These are phyloP conservation scores for Amanita thiersii DNA, from an alignment of 768 basidiomycete genomes.

Conservation along the genomic window DNA sequence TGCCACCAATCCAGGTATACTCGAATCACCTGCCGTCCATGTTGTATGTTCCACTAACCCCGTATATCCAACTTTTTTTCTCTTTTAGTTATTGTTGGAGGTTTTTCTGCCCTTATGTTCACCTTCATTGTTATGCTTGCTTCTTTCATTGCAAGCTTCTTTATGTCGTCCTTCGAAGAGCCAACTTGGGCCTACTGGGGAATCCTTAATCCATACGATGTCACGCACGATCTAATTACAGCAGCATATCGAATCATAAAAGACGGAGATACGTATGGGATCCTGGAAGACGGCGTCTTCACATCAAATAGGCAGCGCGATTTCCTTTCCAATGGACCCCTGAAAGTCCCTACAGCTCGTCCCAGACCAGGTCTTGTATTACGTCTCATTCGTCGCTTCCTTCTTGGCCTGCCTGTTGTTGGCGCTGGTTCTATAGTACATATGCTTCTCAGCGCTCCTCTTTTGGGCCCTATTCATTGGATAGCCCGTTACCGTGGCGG, in stretches of 20 bases:
- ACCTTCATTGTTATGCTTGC: slow-evolving; percentile 57
- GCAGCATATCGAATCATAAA: slow-evolving; percentile 55
- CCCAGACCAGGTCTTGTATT: slow-evolving; percentile 38
- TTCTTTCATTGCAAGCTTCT: slow-evolving; percentile 62
- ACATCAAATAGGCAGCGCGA: slow-evolving; percentile 11
- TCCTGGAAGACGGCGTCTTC: slow-evolving; percentile 26
- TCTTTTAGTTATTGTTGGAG: slow-evolving; percentile 52
- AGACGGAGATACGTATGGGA: slow-evolving; percentile 40
- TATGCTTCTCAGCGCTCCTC: slow-evolving; percentile 55
- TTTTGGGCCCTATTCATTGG: slow-evolving; percentile 64
- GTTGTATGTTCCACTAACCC: slow-evolving; percentile 5
- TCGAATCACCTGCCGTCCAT: neutral
- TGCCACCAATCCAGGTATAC: slow-evolving; percentile 68
- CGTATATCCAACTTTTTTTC: slow-evolving; percentile 11
- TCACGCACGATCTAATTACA: slow-evolving; percentile 52
- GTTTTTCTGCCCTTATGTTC: slow-evolving; percentile 53
- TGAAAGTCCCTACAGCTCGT: slow-evolving; percentile 12
- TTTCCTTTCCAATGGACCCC: slow-evolving; percentile 11
- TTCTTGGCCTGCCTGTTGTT: slow-evolving; percentile 70
- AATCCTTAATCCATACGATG: slow-evolving; percentile 46
- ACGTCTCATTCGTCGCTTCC: slow-evolving; percentile 58
- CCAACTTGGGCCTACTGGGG: slow-evolving; percentile 34
- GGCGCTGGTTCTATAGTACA: slow-evolving; percentile 72
- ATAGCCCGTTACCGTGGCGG: slow-evolving; percentile 55
- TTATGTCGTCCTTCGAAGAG: slow-evolving; percentile 55